A percentile compares a stretch with the other conserved stretches of the same genome.
phyloP scores from a whole-genome alignment of 2,329 filamentous ascomycete genomes.

The Fusarium siculi region DNA sequence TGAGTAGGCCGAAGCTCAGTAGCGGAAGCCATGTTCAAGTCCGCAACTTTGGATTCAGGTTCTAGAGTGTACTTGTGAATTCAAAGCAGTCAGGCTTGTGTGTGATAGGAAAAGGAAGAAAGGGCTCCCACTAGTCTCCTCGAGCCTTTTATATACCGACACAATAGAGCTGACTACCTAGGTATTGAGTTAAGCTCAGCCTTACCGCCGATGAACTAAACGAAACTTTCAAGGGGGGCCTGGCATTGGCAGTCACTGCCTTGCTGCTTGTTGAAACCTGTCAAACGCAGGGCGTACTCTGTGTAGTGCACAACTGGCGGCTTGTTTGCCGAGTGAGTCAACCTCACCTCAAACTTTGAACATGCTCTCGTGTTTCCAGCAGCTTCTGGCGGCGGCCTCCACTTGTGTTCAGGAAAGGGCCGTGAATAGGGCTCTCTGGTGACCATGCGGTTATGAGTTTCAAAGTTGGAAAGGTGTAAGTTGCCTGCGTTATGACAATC shows the following conservation, averaged over 20 bases:
- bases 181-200: conserved; percentile 10
- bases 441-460: neutral
- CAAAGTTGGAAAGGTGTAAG: neutral
- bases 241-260: neutral
- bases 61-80: neutral
- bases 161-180: neutral
- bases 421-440: neutral
- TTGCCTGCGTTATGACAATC: too few species aligned
- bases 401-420: neutral
- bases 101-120: neutral
- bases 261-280: conserved; percentile 12
- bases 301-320: neutral
- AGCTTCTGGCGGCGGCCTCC: neutral
- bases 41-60: neutral
- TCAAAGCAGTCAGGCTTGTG: neutral
- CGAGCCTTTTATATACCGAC: conserved; percentile 12
- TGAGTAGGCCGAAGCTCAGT: conserved; percentile 43
- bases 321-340: conserved; percentile 23
- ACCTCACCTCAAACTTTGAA: neutral
- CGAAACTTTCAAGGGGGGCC: neutral
- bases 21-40: conserved; percentile 46
- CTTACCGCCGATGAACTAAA: conserved; percentile 28
- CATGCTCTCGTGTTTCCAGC: neutral
- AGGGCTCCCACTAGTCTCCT: neutral
- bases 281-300: conserved; percentile 36